Evolutionary conservation across 2,329 filamentous ascomycete genomes (phyloP).

Genomic region (Aureobasidium lini): DNA sequence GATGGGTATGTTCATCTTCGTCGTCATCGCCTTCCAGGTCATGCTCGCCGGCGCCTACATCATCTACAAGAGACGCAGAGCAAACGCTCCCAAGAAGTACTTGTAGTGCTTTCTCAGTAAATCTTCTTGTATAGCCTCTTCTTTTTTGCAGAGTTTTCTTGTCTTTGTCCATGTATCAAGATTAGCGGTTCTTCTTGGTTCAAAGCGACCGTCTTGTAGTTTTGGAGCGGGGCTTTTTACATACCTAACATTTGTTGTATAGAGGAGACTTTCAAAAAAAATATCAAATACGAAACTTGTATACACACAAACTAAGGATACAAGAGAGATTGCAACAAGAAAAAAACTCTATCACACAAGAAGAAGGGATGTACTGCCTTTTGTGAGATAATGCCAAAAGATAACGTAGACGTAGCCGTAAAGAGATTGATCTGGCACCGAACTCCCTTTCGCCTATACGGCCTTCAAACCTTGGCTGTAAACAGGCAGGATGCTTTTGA

Average conservation of each 20-base stretch:
- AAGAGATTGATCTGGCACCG: too few species aligned
- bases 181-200: not conserved
- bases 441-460: too few species aligned
- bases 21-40: slow-evolving; percentile 68
- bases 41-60: slow-evolving; percentile 62
- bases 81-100: slow-evolving; percentile 83
- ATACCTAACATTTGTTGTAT: not conserved
- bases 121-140: not conserved
- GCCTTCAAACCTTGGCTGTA: too few species aligned
- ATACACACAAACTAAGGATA: too few species aligned
- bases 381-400: too few species aligned
- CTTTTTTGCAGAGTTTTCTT: not conserved
- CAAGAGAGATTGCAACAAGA: too few species aligned
- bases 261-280: not conserved
- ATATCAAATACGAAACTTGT: too few species aligned
- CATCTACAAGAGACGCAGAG: slow-evolving; percentile 71
- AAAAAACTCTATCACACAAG: too few species aligned
- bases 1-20: slow-evolving; percentile 57
- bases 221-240: not conserved
- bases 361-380: too few species aligned
- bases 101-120: slow-evolving; percentile 41
- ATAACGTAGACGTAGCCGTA: too few species aligned
- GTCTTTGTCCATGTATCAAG: not conserved
- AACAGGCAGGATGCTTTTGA: too few species aligned
- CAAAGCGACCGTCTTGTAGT: not conserved